phyloP scores from a whole-genome alignment of 108 stramenopile genomes.

The Skeletonema tropicum region DNA sequence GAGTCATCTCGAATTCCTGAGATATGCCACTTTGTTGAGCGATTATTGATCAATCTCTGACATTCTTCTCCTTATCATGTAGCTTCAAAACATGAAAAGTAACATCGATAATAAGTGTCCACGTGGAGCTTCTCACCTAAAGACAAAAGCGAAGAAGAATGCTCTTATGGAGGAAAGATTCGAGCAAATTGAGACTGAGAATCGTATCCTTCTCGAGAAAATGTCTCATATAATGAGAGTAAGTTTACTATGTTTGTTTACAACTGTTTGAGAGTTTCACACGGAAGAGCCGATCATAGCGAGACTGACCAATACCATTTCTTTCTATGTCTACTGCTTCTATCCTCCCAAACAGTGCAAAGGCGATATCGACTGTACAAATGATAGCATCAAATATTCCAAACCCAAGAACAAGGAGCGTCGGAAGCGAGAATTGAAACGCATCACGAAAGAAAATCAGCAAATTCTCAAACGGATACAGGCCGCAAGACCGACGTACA shows the following conservation, averaged over 20 bases:
- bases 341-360: slow-evolving; percentile 31
- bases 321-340: neutral
- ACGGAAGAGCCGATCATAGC: neutral
- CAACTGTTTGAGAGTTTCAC: too few relatives aligned
- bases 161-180: slow-evolving; percentile 75
- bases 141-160: slow-evolving; percentile 84
- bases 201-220: slow-evolving; percentile 82
- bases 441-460: slow-evolving; percentile 85
- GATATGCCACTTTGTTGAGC: neutral
- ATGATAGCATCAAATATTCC: slow-evolving; percentile 49
- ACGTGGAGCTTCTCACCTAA: slow-evolving; percentile 57
- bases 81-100: slow-evolving; percentile 82
- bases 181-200: slow-evolving; percentile 86
- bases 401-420: slow-evolving; percentile 61
- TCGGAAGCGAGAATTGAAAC: slow-evolving; percentile 79
- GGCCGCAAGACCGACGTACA: slow-evolving; percentile 72
- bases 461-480: slow-evolving; percentile 64
- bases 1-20: neutral
- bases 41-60: slow-evolving; percentile 1
- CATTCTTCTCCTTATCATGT: neutral
- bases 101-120: slow-evolving; percentile 84
- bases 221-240: slow-evolving; percentile 87
- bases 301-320: neutral
- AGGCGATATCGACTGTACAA: slow-evolving; percentile 67
- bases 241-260: slow-evolving; percentile 1